phyloP scores from a whole-genome alignment of 495 filamentous ascomycete genomes.

The Opeltia flavorubescens region DNA sequence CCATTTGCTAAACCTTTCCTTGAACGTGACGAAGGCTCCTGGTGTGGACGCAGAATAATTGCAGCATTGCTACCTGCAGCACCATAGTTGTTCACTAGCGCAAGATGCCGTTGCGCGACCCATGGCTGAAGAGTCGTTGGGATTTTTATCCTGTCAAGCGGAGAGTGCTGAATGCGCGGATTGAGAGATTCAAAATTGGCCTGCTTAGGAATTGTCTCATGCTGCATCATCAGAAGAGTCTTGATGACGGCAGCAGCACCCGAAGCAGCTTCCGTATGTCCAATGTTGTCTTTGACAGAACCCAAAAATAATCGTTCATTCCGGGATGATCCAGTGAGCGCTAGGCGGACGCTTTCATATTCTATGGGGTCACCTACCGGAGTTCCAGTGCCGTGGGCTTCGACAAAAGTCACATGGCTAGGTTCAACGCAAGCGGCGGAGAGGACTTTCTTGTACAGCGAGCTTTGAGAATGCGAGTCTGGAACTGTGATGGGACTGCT shows the following conservation, averaged over 20 bases:
- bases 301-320: constrained; percentile 1
- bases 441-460: too few species aligned
- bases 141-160: constrained; percentile 28
- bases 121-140: constrained; percentile 19
- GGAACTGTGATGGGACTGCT: constrained; percentile 18
- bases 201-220: constrained; percentile 28
- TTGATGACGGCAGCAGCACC: constrained; percentile 3
- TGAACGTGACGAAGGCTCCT: not conserved
- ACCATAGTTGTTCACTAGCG: constrained; percentile 33
- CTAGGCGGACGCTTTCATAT: constrained; percentile 8
- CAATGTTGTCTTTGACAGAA: constrained; percentile 23
- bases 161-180: constrained; percentile 4
- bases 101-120: constrained; percentile 20
- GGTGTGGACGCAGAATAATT: constrained; percentile 15
- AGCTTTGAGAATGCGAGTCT: too few species aligned
- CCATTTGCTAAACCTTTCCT: not conserved
- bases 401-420: too few species aligned
- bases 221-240: constrained; percentile 24
- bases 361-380: constrained; percentile 30
- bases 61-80: constrained; percentile 33
- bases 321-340: not conserved
- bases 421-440: too few species aligned
- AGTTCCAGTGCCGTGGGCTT: constrained; percentile 22
- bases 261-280: constrained; percentile 33
- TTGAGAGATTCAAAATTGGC: constrained; percentile 12